Evolutionary conservation across 768 basidiomycete species (phyloP), one percentile per base, ranked within the genome.

Genomic region (Gloeopeniophorella convolvens): DNA sequence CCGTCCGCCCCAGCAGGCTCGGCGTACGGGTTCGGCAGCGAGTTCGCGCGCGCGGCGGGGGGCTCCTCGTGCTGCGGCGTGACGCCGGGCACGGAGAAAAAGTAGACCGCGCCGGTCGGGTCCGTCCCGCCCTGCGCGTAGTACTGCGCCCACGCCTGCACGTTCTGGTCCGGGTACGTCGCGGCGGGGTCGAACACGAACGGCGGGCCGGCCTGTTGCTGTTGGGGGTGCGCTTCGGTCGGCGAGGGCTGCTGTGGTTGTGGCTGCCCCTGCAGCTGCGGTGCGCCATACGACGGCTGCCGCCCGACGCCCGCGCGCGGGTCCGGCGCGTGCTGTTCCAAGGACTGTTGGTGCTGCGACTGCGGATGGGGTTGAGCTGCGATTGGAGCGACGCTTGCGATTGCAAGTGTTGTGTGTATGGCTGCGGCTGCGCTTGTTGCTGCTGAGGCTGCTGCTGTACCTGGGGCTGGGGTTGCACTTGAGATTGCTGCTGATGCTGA

Each of bases 61-160:
- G n/a, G n/a, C n/a, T n/a, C n/a, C n/a, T n/a, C n/a, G n/a, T n/a
- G n/a, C n/a, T n/a, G n/a, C n/a, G n/a, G n/a, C 58, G 78, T 82
- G 36, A 90, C 72, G 2, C 86, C 88, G 6, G 87, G 88, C 1
- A 90, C 79, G 2, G 79, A 80, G 42, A 84, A 66, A 59, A 92
- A 92, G 67, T 92, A 92, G 32, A 90, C 84, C 7, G 83, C 71
- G 8, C 89, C 89, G 5, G 84, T 79, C 0, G 72, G 64, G 51
- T 90, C 89, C 39, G 66, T 77, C 3, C 89, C 89, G 21, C 89
- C 89, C 51, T 83, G 78, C 0, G 82, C 81, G 62, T 91, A 91
- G 65, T 92, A 92, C 57, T 81, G 77, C 5, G 86, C 89, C 89
- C 89, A 91, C 0, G 85, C 85, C 62, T 90, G 88, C 18, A 83